These are phyloP conservation scores for Arabidopsis thaliana DNA, from an alignment of 345 rosid genomes.

Conservation along the genomic window DNA sequence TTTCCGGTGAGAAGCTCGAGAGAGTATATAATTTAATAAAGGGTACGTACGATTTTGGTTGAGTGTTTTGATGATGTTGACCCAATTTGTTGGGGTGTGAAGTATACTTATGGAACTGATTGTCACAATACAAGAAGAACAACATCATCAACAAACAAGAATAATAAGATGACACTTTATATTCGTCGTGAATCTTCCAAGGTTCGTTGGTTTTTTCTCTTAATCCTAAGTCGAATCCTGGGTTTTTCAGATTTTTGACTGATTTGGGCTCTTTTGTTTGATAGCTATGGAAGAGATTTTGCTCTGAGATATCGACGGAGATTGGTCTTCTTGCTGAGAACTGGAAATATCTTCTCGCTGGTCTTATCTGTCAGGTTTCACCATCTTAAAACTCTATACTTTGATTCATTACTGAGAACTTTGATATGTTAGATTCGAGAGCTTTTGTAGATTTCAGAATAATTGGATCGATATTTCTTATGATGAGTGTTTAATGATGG, in stretches of 20 bases:
- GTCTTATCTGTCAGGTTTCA: slow-evolving; percentile 84
- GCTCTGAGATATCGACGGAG: slow-evolving; percentile 82
- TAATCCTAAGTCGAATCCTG: slow-evolving; percentile 17
- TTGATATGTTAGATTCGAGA: slow-evolving; percentile 15
- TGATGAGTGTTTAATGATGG: slow-evolving; percentile 31
- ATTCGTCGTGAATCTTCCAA: slow-evolving; percentile 97
- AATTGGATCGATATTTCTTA: slow-evolving; percentile 31
- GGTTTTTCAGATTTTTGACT: slow-evolving; percentile 21
- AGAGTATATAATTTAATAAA: slow-evolving; percentile 10
- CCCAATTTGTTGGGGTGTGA: slow-evolving; percentile 57
- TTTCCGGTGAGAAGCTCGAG: slow-evolving; percentile 22
- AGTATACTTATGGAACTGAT: slow-evolving; percentile 67
- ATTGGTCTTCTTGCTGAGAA: slow-evolving; percentile 80
- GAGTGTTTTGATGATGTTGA: slow-evolving; percentile 49
- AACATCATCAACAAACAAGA: slow-evolving; percentile 35
- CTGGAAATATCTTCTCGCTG: slow-evolving; percentile 91
- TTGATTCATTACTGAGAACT: slow-evolving; percentile 5
- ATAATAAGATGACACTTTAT: slow-evolving; percentile 77
- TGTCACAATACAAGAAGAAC: slow-evolving; percentile 47
- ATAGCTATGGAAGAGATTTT: slow-evolving; percentile 96
- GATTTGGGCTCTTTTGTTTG: slow-evolving; percentile 16
- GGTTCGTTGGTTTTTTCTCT: slow-evolving; percentile 46
- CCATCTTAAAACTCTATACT: neutral
- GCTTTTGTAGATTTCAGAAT: slow-evolving; percentile 32
- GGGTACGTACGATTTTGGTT: neutral